Conservation (phyloP, 305 asterid species). For the Euphrasia arctica region DNA sequence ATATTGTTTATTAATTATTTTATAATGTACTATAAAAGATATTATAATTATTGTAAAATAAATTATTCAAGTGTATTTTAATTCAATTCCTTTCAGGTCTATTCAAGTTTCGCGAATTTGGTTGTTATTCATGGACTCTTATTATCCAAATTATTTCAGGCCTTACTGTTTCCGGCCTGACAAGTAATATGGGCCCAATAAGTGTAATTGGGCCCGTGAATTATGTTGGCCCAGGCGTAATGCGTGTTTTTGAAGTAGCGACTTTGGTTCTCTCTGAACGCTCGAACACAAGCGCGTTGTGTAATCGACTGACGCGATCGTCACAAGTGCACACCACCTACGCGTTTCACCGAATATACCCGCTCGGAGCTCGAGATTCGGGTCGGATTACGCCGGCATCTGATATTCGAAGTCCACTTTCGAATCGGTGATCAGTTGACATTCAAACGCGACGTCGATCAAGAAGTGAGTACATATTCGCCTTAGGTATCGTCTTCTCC, state of each 20-base stretch:
- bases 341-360: background rate
- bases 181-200: too few species aligned
- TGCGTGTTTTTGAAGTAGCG: background rate
- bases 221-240: background rate
- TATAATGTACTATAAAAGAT: too few species aligned
- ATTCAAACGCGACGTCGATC: constrained; percentile 7
- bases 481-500: constrained; percentile 7
- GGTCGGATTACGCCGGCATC: constrained; percentile 19
- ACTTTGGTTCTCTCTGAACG: constrained; percentile 2
- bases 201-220: background rate
- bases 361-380: constrained; percentile 5
- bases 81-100: too few species aligned
- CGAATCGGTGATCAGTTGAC: background rate
- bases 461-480: constrained; percentile 24
- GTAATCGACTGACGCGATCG: constrained; percentile 12
- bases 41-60: too few species aligned
- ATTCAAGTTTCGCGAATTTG: too few species aligned
- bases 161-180: too few species aligned
- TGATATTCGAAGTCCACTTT: background rate
- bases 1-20: too few species aligned
- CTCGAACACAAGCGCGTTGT: too few species aligned
- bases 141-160: too few species aligned
- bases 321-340: constrained; percentile 7
- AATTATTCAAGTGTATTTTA: too few species aligned
- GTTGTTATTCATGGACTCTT: too few species aligned